Percentiles rank a stretch among this genome's conserved stretches.
Conservation (phyloP, 306 rosid genomes). For the Clitoria ternatea region DNA sequence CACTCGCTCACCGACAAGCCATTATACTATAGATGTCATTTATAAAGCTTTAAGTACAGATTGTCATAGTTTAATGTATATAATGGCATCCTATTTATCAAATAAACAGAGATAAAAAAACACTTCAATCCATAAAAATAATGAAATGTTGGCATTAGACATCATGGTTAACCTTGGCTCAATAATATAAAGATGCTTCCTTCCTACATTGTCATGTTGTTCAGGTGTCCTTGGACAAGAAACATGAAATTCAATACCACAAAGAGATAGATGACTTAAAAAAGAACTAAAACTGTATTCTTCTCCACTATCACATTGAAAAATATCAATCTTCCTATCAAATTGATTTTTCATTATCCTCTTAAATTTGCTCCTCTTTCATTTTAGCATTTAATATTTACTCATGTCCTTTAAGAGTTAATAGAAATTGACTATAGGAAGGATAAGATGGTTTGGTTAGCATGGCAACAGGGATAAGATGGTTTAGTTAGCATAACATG, state of each 20-base stretch:
- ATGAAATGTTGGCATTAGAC: background rate
- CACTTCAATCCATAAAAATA: background rate
- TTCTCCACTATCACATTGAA: background rate
- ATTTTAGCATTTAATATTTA: no score
- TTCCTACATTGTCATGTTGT: background rate
- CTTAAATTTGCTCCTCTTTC: no score
- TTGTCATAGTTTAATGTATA: background rate
- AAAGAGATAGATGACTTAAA: background rate
- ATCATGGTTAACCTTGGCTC: background rate
- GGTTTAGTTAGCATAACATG: no score
- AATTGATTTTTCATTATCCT: background rate
- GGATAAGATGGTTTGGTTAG: no score
- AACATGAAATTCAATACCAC: background rate
- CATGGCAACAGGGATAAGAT: no score
- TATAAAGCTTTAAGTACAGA: background rate
- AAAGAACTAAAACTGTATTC: background rate
- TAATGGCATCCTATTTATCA: background rate
- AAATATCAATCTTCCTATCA: background rate
- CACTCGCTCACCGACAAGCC: background rate
- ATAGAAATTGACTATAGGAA: no score
- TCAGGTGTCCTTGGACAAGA: background rate
- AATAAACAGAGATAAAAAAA: background rate
- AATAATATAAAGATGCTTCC: background rate
- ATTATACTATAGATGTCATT: background rate
- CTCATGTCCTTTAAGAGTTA: no score